Conservation (phyloP, 2,329 filamentous ascomycete genomes). For the Cladosporium sp. region DNA sequence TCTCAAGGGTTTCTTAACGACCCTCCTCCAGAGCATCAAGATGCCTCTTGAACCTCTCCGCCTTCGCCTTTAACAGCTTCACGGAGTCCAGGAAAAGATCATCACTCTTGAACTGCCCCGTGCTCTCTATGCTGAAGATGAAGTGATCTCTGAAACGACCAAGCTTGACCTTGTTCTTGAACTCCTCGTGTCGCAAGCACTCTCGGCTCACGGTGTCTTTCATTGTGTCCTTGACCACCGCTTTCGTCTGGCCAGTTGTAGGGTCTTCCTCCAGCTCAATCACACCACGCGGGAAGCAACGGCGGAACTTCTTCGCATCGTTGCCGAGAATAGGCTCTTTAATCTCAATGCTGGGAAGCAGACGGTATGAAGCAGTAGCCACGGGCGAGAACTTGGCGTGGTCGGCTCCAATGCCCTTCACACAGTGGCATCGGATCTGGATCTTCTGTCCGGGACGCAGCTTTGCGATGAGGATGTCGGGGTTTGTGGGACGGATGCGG, state of each 20-base stretch:
- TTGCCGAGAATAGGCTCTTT: conserved; percentile 77
- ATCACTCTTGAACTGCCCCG: conserved; percentile 92
- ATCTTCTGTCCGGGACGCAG: conserved; percentile 88
- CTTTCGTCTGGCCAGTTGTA: conserved; percentile 73
- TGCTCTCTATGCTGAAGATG: conserved; percentile 93
- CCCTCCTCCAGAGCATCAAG: conserved; percentile 52
- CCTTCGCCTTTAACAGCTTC: conserved; percentile 83
- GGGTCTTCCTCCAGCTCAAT: conserved; percentile 78
- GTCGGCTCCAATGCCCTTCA: conserved; percentile 91
- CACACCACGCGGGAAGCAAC: conserved; percentile 87
- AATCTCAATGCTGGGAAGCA: conserved; percentile 87
- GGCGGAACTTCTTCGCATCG: conserved; percentile 85
- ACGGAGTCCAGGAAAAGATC: conserved; percentile 90
- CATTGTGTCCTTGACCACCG: conserved; percentile 84
- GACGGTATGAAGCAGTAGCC: conserved; percentile 87
- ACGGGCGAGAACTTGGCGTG: conserved; percentile 98
- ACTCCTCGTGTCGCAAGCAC: conserved; percentile 86
- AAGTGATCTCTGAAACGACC: conserved; percentile 92
- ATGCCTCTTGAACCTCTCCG: conserved; percentile 70
- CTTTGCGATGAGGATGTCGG: conserved; percentile 92
- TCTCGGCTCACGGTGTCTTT: conserved; percentile 94
- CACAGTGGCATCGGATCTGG: conserved; percentile 84
- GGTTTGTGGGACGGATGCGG: conserved; percentile 76
- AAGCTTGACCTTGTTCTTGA: conserved; percentile 92
- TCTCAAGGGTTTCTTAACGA: conserved; percentile 24